Percentiles rank a stretch among this genome's conserved stretches.
Conservation (phyloP, 495 filamentous ascomycete genomes). For the Penicillium cinerascens region DNA sequence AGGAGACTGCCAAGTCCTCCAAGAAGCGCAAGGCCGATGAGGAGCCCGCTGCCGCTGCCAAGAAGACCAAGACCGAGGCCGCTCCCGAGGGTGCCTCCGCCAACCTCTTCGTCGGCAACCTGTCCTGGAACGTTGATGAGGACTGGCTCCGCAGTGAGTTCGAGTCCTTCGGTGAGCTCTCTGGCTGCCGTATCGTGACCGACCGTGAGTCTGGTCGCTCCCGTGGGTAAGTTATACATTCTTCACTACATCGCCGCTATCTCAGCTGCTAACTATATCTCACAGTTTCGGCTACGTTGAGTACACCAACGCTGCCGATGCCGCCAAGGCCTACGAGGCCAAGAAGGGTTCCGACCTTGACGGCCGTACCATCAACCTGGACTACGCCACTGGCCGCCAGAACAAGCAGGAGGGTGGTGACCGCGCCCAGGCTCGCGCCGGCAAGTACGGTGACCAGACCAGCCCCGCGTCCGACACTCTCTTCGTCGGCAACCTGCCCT, state of each 20-base stretch:
- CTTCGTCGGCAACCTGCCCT: conserved; percentile 90
- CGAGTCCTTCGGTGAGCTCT: conserved; percentile 73
- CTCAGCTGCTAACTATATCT: conserved; percentile 23
- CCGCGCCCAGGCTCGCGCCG: conserved; percentile 65
- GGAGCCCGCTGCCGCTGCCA: conserved; percentile 57
- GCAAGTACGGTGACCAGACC: conserved; percentile 74
- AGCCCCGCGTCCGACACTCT: conserved; percentile 78
- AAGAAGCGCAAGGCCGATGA: conserved; percentile 93
- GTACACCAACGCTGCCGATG: conserved; percentile 65
- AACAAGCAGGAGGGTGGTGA: conserved; percentile 48
- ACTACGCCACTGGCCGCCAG: conserved; percentile 73
- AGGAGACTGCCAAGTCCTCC: conserved; percentile 46
- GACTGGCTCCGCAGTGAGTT: conserved; percentile 86
- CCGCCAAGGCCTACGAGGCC: conserved; percentile 70
- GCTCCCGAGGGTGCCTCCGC: conserved; percentile 59
- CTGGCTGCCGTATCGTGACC: conserved; percentile 73
- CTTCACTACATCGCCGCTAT: background rate
- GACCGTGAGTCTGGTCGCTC: conserved; percentile 81
- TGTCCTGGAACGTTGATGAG: conserved; percentile 94
- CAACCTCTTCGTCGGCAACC: conserved; percentile 88
- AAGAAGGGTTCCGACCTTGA: conserved; percentile 82
- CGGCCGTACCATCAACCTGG: conserved; percentile 81
- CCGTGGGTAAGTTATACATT: conserved; percentile 61
- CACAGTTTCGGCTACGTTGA: conserved; percentile 92
- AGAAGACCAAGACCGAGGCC: conserved; percentile 80